Conservation (phyloP, 371 early-diverging fungal species). For the Caulochytrium protostelioides region DNA sequence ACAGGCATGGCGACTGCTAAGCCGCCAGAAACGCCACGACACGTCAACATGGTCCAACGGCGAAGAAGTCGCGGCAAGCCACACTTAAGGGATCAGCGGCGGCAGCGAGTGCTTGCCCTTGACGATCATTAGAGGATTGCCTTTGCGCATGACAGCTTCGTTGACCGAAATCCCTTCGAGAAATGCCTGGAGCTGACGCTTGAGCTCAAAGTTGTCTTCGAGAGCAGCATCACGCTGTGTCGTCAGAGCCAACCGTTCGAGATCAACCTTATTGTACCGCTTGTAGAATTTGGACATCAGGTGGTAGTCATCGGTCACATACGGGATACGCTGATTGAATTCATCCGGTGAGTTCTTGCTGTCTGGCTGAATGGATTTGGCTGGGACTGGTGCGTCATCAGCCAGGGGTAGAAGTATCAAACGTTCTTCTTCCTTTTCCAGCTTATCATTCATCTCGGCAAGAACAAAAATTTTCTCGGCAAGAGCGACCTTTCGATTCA, state of each 20-base stretch:
- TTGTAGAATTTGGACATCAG: conserved; percentile 29
- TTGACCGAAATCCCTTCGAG: conserved; percentile 28
- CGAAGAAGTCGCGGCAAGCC: too few species aligned
- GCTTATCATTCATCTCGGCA: conserved; percentile 32
- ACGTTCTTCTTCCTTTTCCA: conserved; percentile 31
- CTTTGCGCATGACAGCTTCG: conserved; percentile 16
- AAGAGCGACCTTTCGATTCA: conserved; percentile 17
- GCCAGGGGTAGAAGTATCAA: too few species aligned
- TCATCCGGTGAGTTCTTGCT: too few species aligned
- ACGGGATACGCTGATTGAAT: too few species aligned
- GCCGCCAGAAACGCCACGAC: too few species aligned
- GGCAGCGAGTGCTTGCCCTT: conserved; percentile 14
- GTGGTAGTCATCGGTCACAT: too few species aligned
- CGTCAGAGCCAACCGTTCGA: conserved; percentile 22
- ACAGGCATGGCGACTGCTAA: too few species aligned
- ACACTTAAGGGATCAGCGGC: too few species aligned
- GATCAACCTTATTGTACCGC: conserved; percentile 22
- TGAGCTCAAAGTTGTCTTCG: conserved; percentile 24
- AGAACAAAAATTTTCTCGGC: conserved; percentile 30
- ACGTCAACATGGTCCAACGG: too few species aligned
- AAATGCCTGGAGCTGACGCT: conserved; percentile 23
- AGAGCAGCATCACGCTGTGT: conserved; percentile 11
- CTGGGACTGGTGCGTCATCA: too few species aligned
- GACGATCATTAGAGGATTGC: conserved; percentile 31
- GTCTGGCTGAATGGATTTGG: too few species aligned